These are phyloP conservation scores for Diaporthe humulicola DNA, from an alignment of 2,329 filamentous ascomycete species.

Conservation along the genomic window DNA sequence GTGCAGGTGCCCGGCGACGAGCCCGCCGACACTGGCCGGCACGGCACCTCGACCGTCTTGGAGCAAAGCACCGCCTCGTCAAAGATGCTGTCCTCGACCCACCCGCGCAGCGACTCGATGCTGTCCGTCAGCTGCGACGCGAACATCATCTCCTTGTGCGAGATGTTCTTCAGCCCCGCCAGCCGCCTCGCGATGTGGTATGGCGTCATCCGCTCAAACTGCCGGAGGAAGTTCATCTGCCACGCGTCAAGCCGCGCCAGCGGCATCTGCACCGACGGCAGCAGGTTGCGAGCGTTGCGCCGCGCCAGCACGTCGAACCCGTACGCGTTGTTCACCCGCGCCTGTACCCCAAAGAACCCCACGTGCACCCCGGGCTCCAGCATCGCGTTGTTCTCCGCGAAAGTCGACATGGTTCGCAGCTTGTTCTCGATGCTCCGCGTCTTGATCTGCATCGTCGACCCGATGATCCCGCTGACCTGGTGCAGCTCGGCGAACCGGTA, in stretches of 20 bases:
- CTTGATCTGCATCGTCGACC: constrained; percentile 81
- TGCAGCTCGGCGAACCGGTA: constrained; percentile 82
- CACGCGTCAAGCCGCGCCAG: constrained; percentile 65
- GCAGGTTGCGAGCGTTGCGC: constrained; percentile 67
- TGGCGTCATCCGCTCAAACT: constrained; percentile 61
- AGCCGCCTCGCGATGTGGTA: constrained; percentile 54
- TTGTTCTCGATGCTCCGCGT: constrained; percentile 70
- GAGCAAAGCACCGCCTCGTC: constrained; percentile 60
- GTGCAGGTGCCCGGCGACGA: constrained; percentile 43
- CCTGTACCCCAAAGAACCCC: constrained; percentile 69
- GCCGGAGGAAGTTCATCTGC: constrained; percentile 67
- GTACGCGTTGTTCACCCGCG: constrained; percentile 59
- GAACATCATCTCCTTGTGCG: constrained; percentile 59
- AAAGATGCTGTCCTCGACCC: constrained; percentile 60
- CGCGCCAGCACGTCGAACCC: constrained; percentile 76
- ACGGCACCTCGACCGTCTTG: constrained; percentile 58
- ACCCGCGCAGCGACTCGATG: constrained; percentile 56
- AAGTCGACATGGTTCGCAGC: constrained; percentile 74
- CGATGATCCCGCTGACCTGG: constrained; percentile 77
- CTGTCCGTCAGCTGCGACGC: constrained; percentile 58
- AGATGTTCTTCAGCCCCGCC: constrained; percentile 53
- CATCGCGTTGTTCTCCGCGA: constrained; percentile 61
- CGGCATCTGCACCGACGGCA: constrained; percentile 71
- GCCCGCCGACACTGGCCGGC: constrained; percentile 45
- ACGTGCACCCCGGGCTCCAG: constrained; percentile 68